Percentiles rank a stretch among this genome's conserved stretches.
These are phyloP conservation scores for Aspergillus indologenus DNA, from an alignment of 495 filamentous ascomycete species.

Conservation along the genomic window DNA sequence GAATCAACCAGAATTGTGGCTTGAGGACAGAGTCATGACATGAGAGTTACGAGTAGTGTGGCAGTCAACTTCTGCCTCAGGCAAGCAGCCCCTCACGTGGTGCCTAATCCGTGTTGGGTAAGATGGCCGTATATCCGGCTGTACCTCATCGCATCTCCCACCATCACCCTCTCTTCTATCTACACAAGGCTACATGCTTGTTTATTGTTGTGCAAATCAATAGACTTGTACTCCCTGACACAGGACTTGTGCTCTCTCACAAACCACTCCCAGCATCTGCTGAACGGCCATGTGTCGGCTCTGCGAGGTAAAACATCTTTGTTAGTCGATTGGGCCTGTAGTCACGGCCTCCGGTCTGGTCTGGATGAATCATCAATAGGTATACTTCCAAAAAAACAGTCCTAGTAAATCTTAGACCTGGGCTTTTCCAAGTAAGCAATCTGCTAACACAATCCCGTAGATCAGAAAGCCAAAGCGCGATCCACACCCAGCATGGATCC, in stretches of 20 bases:
- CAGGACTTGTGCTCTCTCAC: not conserved
- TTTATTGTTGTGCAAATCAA: not conserved
- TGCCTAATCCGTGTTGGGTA: not conserved
- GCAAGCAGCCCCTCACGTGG: not conserved
- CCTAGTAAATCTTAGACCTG: not conserved
- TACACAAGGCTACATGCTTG: not conserved
- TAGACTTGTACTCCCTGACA: not conserved
- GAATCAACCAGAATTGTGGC: no score
- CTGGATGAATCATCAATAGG: not conserved
- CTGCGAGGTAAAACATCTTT: not conserved
- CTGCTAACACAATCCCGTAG: no score
- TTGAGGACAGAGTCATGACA: no score
- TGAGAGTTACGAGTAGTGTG: not conserved
- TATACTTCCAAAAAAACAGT: not conserved
- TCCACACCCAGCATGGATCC: conserved; percentile 17
- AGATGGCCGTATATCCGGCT: not conserved
- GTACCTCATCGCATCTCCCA: not conserved
- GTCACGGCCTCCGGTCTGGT: not conserved
- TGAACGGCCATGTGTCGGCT: not conserved
- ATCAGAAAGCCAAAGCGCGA: no score
- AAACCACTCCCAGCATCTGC: not conserved
- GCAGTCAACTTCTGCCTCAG: not conserved
- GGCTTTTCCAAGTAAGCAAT: no score
- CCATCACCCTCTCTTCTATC: not conserved
- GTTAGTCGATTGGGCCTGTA: not conserved